These are phyloP conservation scores for Capsella bursapastoris DNA, from an alignment of 345 rosid species.

Conservation along the genomic window DNA sequence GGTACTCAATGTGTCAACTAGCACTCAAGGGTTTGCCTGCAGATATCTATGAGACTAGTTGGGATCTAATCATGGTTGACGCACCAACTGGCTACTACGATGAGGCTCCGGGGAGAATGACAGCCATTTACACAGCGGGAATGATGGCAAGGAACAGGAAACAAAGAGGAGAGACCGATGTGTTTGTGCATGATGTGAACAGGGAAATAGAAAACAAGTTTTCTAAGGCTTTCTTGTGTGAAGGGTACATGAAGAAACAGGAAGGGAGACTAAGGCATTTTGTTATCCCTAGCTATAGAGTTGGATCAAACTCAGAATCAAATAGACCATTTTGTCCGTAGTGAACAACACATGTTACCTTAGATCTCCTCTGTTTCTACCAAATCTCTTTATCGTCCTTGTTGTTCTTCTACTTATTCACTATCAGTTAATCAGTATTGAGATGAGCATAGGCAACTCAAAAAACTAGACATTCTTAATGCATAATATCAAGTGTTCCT, in stretches of 20 bases:
- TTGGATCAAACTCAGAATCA: constrained; percentile 39
- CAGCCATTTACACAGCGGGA: constrained; percentile 80
- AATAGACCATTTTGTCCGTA: constrained; percentile 71
- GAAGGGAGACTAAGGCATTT: constrained; percentile 87
- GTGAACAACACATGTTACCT: constrained; percentile 16
- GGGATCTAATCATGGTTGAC: constrained; percentile 94
- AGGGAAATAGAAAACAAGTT: constrained; percentile 75
- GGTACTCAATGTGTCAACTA: constrained; percentile 78
- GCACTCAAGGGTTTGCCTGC: constrained; percentile 78
- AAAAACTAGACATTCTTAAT: constrained; percentile 14
- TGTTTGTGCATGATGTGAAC: constrained; percentile 88
- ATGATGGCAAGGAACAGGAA: constrained; percentile 80
- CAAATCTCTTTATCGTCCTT: neutral
- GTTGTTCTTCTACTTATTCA: constrained; percentile 1
- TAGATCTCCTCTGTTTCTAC: constrained; percentile 9
- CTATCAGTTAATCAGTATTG: neutral
- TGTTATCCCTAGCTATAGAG: constrained; percentile 73
- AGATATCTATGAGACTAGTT: constrained; percentile 70
- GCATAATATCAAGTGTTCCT: neutral
- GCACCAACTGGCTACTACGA: constrained; percentile 83
- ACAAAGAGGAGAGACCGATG: constrained; percentile 69
- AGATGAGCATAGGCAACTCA: constrained; percentile 12
- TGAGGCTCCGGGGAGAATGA: constrained; percentile 93
- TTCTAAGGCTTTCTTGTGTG: constrained; percentile 75
- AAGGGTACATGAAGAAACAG: constrained; percentile 73